phyloP scores from a whole-genome alignment of 495 filamentous ascomycete genomes.

The Aspergillus hancockii region DNA sequence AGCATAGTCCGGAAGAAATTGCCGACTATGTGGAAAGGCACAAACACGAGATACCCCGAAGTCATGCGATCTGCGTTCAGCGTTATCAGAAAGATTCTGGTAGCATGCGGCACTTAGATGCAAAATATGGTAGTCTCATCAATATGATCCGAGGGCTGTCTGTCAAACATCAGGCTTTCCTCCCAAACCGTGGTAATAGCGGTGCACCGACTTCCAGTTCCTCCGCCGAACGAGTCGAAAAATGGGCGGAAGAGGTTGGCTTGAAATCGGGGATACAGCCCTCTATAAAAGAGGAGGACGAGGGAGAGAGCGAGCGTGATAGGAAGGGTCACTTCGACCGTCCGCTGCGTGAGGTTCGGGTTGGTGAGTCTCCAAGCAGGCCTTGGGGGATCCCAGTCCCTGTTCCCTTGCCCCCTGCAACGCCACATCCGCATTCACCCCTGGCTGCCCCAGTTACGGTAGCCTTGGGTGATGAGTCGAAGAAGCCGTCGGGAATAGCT shows the following conservation, averaged over 20 bases:
- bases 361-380: constrained; percentile 85
- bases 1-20: constrained; percentile 88
- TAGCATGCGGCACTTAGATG: constrained; percentile 80
- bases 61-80: constrained; percentile 85
- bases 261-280: constrained; percentile 29
- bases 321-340: constrained; percentile 71
- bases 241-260: constrained; percentile 76
- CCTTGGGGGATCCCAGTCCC: constrained; percentile 90
- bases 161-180: constrained; percentile 76
- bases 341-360: constrained; percentile 74
- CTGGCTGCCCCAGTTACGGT: constrained; percentile 22
- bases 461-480: constrained; percentile 19
- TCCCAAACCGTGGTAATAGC: constrained; percentile 62
- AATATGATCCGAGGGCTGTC: constrained; percentile 89
- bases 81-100: constrained; percentile 81
- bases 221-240: constrained; percentile 67
- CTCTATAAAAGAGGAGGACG: constrained; percentile 38
- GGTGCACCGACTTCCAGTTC: constrained; percentile 26
- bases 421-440: constrained; percentile 28
- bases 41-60: constrained; percentile 88
- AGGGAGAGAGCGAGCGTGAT: constrained; percentile 35
- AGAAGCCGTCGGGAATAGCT: constrained; percentile 14
- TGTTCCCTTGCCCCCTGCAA: constrained; percentile 24
- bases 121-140: constrained; percentile 85
- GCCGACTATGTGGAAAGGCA: constrained; percentile 87